Evolutionary conservation across 2,329 filamentous ascomycete species (phyloP).

Genomic region (Claviceps arundinis): DNA sequence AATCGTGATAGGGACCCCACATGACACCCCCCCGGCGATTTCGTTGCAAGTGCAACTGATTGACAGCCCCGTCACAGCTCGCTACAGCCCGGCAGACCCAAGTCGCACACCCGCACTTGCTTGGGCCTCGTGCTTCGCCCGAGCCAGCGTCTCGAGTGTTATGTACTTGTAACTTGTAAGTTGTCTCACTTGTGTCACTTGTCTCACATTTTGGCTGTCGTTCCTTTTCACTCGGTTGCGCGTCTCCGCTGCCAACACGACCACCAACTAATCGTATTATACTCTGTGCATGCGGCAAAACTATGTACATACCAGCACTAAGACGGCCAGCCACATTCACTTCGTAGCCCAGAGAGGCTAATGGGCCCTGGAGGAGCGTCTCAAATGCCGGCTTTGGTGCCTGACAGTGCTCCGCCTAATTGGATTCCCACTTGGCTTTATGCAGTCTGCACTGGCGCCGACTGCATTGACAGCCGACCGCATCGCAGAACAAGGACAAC

Average conservation of each 20-base stretch:
- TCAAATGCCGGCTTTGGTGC: background rate
- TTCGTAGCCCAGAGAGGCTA: background rate
- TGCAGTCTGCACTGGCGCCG: background rate
- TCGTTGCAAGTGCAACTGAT: background rate
- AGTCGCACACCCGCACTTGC: background rate
- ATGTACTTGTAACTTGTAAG: no score
- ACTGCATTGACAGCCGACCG: constrained; percentile 5
- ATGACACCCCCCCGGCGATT: no score
- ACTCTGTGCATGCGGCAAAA: no score
- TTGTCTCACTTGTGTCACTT: background rate
- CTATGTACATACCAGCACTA: no score
- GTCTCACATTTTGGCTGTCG: background rate
- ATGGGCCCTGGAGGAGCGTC: background rate
- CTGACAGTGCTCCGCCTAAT: constrained; percentile 1
- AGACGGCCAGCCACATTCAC: background rate
- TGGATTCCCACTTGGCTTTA: constrained; percentile 5
- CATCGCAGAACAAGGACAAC: constrained; percentile 2
- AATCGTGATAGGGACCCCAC: no score
- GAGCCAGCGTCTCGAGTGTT: background rate
- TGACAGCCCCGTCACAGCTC: background rate
- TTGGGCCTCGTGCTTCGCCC: background rate
- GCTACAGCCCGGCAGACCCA: background rate
- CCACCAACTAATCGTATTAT: no score
- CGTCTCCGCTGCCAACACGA: no score
- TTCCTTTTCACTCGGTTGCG: background rate